Evolutionary conservation across 2,329 filamentous ascomycete genomes (phyloP).

Genomic region (Pestalotiopsis sp.): DNA sequence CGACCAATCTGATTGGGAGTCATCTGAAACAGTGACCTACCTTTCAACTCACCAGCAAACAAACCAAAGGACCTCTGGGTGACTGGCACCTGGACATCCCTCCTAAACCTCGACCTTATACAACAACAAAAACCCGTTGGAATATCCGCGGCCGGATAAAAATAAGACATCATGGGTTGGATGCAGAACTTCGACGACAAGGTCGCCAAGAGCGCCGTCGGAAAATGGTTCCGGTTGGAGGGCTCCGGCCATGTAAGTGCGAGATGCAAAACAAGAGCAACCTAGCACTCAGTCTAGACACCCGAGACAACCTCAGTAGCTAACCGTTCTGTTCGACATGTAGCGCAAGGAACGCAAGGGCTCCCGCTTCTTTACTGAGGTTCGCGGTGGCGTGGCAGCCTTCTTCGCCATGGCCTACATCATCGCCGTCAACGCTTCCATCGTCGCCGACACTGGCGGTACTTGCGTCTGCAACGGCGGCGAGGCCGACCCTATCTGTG

Average conservation of each 20-base stretch:
- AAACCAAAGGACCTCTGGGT: background rate
- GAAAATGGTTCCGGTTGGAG: slow-evolving; percentile 78
- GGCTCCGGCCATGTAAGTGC: slow-evolving; percentile 77
- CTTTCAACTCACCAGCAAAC: background rate
- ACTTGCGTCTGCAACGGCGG: slow-evolving; percentile 72
- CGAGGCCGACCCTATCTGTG: slow-evolving; percentile 55
- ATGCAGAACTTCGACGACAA: slow-evolving; percentile 53
- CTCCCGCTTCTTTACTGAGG: slow-evolving; percentile 79
- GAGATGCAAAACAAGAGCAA: slow-evolving; percentile 21
- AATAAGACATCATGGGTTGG: slow-evolving; percentile 47
- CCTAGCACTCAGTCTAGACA: background rate
- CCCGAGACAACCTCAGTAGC: slow-evolving; percentile 12
- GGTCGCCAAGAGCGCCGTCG: slow-evolving; percentile 68
- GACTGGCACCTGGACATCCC: background rate
- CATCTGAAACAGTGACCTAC: background rate
- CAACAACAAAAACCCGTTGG: background rate
- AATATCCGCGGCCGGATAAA: background rate
- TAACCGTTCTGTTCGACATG: slow-evolving; percentile 13
- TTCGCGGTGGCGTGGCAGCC: slow-evolving; percentile 80
- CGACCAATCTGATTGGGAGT: background rate
- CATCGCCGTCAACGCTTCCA: slow-evolving; percentile 33
- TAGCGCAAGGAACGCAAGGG: slow-evolving; percentile 73
- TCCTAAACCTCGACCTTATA: background rate
- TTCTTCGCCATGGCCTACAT: slow-evolving; percentile 68
- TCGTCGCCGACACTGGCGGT: slow-evolving; percentile 40